Conservation (phyloP, 1,284 basidiomycete genomes). For the Marasmius sp. region DNA sequence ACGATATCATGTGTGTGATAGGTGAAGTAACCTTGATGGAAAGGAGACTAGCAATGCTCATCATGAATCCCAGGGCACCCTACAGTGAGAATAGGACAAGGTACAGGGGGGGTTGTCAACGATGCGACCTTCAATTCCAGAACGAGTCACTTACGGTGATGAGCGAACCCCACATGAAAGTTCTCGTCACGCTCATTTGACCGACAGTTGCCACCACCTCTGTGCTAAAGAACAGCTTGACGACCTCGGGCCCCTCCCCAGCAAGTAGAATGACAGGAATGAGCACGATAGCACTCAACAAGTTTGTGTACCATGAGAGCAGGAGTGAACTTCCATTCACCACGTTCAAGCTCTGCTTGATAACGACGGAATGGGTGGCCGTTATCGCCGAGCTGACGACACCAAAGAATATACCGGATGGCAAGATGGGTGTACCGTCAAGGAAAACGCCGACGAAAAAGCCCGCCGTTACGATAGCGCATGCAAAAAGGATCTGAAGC, state of each 20-base stretch:
- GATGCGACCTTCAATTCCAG: neutral
- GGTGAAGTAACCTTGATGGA: slow-evolving; percentile 92
- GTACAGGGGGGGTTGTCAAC: neutral
- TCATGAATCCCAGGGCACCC: slow-evolving; percentile 84
- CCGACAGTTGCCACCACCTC: slow-evolving; percentile 34
- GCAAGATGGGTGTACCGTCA: slow-evolving; percentile 61
- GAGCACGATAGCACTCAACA: slow-evolving; percentile 67
- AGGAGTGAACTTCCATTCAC: slow-evolving; percentile 79
- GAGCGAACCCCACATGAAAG: slow-evolving; percentile 75
- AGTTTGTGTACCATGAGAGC: slow-evolving; percentile 84
- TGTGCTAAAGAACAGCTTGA: slow-evolving; percentile 54
- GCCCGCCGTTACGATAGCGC: slow-evolving; percentile 74
- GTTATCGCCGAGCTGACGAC: slow-evolving; percentile 77
- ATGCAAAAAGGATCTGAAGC: slow-evolving; percentile 66
- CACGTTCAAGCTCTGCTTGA: slow-evolving; percentile 75
- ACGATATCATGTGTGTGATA: slow-evolving; percentile 90
- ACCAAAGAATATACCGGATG: slow-evolving; percentile 72
- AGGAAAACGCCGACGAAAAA: slow-evolving; percentile 87
- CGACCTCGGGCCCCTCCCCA: slow-evolving; percentile 68
- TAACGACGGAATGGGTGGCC: slow-evolving; percentile 81
- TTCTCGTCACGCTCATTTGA: slow-evolving; percentile 48
- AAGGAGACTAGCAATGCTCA: slow-evolving; percentile 86
- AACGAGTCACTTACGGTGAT: slow-evolving; percentile 48
- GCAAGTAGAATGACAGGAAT: slow-evolving; percentile 66
- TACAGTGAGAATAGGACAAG: slow-evolving; percentile 26